These are phyloP conservation scores for Ettlia oleoabundans DNA, from an alignment of 139 green algal genomes.

Conservation along the genomic window DNA sequence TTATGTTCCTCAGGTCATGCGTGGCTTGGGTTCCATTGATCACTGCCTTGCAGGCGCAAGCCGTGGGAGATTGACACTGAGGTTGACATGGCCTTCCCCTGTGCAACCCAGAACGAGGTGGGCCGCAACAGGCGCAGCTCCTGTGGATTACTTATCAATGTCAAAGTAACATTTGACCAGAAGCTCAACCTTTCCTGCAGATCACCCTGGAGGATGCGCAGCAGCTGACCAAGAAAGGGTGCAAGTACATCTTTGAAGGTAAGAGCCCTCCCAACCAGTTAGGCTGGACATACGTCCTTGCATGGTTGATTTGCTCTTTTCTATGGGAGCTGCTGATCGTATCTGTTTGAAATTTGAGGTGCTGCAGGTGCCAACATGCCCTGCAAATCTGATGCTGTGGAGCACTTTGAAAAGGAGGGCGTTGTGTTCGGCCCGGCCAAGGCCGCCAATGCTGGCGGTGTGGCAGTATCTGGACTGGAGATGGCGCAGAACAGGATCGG, in stretches of 20 bases:
- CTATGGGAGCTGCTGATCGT: too few relatives aligned
- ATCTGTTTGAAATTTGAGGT: background rate
- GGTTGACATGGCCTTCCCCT: slow-evolving; percentile 80
- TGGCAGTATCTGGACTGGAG: slow-evolving; percentile 77
- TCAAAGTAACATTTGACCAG: too few relatives aligned
- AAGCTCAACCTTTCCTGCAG: too few relatives aligned
- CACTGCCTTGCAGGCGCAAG: slow-evolving; percentile 17
- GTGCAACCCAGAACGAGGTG: slow-evolving; percentile 71
- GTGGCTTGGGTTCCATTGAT: background rate
- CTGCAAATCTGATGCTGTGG: background rate
- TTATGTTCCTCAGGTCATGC: too few relatives aligned
- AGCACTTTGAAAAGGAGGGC: background rate
- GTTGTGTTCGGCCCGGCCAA: slow-evolving; percentile 5
- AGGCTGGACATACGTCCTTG: too few relatives aligned
- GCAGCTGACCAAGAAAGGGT: slow-evolving; percentile 1
- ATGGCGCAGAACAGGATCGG: slow-evolving; percentile 72
- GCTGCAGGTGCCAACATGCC: slow-evolving; percentile 24
- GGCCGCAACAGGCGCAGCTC: too few relatives aligned
- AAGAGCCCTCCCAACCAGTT: background rate
- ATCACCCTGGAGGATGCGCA: background rate
- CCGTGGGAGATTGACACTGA: slow-evolving; percentile 66
- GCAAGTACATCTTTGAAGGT: slow-evolving; percentile 14
- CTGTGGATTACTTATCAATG: too few relatives aligned
- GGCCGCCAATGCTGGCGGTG: slow-evolving; percentile 53
- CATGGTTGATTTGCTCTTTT: too few relatives aligned